Conservation (phyloP, 176 grass and related monocot genomes). For the Elymus sibiricus region DNA sequence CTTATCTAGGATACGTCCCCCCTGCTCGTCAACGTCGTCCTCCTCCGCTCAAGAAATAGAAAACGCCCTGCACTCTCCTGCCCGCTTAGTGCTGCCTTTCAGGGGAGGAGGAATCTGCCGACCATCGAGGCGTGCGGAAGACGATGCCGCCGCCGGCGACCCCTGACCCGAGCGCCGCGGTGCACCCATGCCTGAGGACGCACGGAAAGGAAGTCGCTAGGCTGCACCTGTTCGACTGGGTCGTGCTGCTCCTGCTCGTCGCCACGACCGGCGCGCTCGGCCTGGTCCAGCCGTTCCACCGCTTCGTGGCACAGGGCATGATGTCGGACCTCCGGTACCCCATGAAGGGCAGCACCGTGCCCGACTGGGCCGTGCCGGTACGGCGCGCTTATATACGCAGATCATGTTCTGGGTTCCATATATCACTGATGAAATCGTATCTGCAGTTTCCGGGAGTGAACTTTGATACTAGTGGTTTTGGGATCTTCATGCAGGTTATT, state of each 20-base stretch:
- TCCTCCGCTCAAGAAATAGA: background rate
- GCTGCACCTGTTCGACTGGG: slow-evolving; percentile 52
- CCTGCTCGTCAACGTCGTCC: background rate
- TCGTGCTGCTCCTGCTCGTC: slow-evolving; percentile 40
- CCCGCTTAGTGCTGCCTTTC: too few species aligned
- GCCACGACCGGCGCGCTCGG: slow-evolving; percentile 36
- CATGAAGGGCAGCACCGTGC: slow-evolving; percentile 67
- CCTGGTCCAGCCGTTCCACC: slow-evolving; percentile 64
- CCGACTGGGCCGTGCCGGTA: slow-evolving; percentile 77
- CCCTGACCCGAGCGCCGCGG: background rate
- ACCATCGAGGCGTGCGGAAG: background rate
- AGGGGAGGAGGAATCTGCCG: background rate
- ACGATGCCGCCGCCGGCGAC: slow-evolving; percentile 4
- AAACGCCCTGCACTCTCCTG: background rate
- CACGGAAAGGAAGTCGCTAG: slow-evolving; percentile 30
- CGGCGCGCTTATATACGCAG: too few species aligned
- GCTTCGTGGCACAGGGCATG: slow-evolving; percentile 63
- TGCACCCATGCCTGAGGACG: slow-evolving; percentile 23
- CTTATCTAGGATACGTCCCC: background rate
- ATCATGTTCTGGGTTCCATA: background rate
- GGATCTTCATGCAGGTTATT: background rate
- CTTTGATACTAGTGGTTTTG: background rate
- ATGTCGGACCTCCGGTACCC: slow-evolving; percentile 59
- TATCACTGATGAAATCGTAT: background rate
- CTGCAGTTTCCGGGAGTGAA: background rate